These are phyloP conservation scores for Scenedesmus sp. DNA, from an alignment of 163 green algal genomes.

Conservation along the genomic window DNA sequence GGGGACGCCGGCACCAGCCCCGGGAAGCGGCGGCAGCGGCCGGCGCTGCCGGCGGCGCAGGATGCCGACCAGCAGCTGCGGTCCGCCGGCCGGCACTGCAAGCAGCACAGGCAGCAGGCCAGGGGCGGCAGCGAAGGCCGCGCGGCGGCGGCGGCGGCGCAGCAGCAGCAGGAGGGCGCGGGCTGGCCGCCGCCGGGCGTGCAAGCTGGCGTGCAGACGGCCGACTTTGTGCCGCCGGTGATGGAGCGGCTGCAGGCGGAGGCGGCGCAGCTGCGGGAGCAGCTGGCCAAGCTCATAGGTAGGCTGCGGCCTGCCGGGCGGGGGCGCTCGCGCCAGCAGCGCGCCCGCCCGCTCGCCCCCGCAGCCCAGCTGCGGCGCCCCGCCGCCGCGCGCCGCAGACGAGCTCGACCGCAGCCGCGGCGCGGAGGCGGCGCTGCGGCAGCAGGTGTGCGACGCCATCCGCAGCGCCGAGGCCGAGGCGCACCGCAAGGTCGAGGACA, in stretches of 20 bases:
- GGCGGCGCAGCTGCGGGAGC: background rate
- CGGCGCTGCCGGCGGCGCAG: too few species aligned
- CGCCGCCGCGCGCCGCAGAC: conserved; percentile 28
- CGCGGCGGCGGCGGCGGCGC: conserved; percentile 27
- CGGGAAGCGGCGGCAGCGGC: background rate
- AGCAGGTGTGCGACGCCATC: conserved; percentile 43
- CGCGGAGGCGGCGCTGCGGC: conserved; percentile 19
- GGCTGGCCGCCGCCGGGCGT: background rate
- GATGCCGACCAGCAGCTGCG: background rate
- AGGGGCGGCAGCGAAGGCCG: conserved; percentile 9
- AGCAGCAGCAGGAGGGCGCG: background rate
- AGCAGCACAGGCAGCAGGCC: conserved; percentile 16
- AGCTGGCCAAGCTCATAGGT: conserved; percentile 12
- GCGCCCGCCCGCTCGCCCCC: background rate
- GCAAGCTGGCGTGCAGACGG: conserved; percentile 36
- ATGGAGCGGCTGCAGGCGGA: conserved; percentile 12
- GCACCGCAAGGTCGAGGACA: conserved; percentile 57
- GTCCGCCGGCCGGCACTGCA: background rate
- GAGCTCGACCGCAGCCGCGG: conserved; percentile 30
- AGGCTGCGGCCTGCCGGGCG: background rate
- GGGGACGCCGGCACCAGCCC: background rate
- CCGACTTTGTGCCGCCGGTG: conserved; percentile 7
- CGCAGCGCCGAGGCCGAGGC: conserved; percentile 37
- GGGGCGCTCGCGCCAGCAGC: background rate
- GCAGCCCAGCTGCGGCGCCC: background rate